These are phyloP conservation scores for Shiraia bambusicola DNA, from an alignment of 2,329 filamentous ascomycete species.

Conservation along the genomic window DNA sequence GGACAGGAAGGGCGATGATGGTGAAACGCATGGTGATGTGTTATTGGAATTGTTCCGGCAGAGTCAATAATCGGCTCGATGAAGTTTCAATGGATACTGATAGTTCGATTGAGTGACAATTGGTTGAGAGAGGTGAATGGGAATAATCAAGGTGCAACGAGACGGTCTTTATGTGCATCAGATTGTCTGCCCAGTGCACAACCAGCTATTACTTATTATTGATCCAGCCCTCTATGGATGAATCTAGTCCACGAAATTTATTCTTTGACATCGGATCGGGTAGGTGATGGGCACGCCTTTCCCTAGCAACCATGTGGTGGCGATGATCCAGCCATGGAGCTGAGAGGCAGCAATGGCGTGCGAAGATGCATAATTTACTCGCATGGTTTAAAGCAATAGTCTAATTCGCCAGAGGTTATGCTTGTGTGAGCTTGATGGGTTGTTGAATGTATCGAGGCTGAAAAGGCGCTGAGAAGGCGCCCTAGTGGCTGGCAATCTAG, in stretches of 20 bases:
- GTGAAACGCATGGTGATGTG: constrained; percentile 14
- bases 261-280: constrained; percentile 3
- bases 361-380: constrained; percentile 1
- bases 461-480: constrained; percentile 3
- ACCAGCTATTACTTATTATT: background rate
- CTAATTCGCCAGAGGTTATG: background rate
- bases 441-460: background rate
- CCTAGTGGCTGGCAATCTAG: constrained; percentile 1
- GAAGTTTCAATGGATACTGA: background rate
- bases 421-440: background rate
- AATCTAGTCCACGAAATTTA: constrained; percentile 3
- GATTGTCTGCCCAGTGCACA: background rate
- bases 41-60: background rate
- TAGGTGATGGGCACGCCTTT: constrained; percentile 1
- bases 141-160: background rate
- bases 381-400: constrained; percentile 1
- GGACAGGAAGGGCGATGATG: constrained; percentile 3
- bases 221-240: constrained; percentile 2
- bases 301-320: constrained; percentile 1
- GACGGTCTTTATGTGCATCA: background rate
- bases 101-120: constrained; percentile 1
- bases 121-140: background rate
- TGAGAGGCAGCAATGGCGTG: background rate
- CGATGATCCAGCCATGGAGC: constrained; percentile 1
- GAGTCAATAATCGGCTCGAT: background rate